Evolutionary conservation across 2,329 filamentous ascomycete species (phyloP), one percentile per base, ranked within the genome.

Genomic region (Rutstroemia sp.): DNA sequence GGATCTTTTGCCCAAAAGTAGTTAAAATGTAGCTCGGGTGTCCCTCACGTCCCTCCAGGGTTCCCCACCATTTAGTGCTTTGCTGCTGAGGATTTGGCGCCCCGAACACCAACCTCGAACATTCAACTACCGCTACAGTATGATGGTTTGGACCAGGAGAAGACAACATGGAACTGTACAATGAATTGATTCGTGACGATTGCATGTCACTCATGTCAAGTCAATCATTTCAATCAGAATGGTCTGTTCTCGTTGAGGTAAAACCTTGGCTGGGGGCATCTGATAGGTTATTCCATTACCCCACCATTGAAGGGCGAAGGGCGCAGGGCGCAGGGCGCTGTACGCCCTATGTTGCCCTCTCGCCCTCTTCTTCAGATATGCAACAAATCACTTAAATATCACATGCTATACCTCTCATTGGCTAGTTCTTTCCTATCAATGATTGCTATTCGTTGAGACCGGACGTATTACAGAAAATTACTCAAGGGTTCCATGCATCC

Each of bases 401-500:
- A 56, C 39, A 52, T 52, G 30, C 10, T 10, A 19, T n/a, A 12
- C 7, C 19, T 23, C n/a, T 14, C 8, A 51, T 51, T 56, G 54
- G 48, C 19, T 30, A 12, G 16, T 19, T 1, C 12, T 7, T n/a
- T 3, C 10, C 30, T 27, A 34, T 34, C 3, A 12, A 34, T 34
- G 30, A 34, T 14, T 34, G 30, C 30, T 10, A 34, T 34, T 10
- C 10, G 27, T 25, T 48, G 14, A 6, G 25, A 27, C 4, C 4
- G 7, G 17, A 16, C 6, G 8, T 14, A 21, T 10, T 19, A 23
- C 37, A 41, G 68, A 58, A 73, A 34, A 34, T 10, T 34, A 4
- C 30, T 27, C 25, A 27, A 27, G 81, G 80, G 45, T 81, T 72
- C 71, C 80, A 83, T 2, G 82, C 74, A 5, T 75, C 74, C 2